These are phyloP conservation scores for Jackrogersella minutella DNA, from an alignment of 495 filamentous ascomycete species.

Conservation along the genomic window DNA sequence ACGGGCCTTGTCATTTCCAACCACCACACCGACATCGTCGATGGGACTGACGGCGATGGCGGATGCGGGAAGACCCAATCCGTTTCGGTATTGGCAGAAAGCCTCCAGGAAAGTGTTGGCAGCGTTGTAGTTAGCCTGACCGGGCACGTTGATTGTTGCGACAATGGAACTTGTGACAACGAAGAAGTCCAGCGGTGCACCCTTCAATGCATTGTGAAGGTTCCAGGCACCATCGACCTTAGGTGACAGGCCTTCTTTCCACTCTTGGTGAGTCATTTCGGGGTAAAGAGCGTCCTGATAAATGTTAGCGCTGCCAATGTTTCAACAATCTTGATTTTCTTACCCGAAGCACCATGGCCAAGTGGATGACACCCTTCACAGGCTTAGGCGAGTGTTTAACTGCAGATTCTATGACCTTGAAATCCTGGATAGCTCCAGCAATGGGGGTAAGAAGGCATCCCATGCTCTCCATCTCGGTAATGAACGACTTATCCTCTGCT, in stretches of 20 bases:
- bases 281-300: constrained; percentile 41
- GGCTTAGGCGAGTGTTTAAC: constrained; percentile 23
- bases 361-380: constrained; percentile 59
- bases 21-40: no score
- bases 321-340: no score
- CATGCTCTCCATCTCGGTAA: background rate
- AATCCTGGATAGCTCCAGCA: constrained; percentile 18
- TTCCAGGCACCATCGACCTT: constrained; percentile 50
- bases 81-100: no score
- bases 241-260: constrained; percentile 41
- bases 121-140: constrained; percentile 54
- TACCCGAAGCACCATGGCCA: constrained; percentile 58
- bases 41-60: no score
- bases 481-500: constrained; percentile 4
- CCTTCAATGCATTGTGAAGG: background rate
- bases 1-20: no score
- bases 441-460: constrained; percentile 13
- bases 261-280: constrained; percentile 45
- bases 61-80: no score
- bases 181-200: constrained; percentile 59
- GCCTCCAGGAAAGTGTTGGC: no score
- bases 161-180: constrained; percentile 59
- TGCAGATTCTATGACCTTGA: constrained; percentile 14
- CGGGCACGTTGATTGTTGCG: constrained; percentile 51
- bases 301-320: background rate